These are phyloP conservation scores for Backusella macrospora DNA, from an alignment of 192 early-diverging fungal genomes.

Conservation along the genomic window DNA sequence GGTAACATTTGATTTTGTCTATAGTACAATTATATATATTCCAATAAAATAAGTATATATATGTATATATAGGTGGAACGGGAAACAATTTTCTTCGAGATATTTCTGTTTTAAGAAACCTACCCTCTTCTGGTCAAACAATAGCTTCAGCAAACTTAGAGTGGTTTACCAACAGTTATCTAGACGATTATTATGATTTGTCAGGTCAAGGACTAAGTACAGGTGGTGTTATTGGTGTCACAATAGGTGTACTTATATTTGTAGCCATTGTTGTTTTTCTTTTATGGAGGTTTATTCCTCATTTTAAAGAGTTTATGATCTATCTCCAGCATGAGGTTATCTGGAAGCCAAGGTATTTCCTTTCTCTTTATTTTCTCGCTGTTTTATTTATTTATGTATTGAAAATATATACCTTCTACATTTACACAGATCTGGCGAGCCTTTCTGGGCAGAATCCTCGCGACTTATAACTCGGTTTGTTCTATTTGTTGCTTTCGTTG, in stretches of 20 bases:
- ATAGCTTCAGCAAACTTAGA: not conserved
- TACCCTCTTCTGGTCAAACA: not conserved
- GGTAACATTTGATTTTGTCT: not conserved
- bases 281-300: not conserved
- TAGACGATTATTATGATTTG: not conserved
- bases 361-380: not conserved
- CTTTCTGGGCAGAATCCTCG: slow-evolving; percentile 22
- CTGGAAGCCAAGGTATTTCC: slow-evolving; percentile 4
- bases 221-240: not conserved
- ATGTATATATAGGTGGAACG: not conserved
- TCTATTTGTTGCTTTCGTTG: slow-evolving; percentile 3
- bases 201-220: not conserved
- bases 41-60: not conserved
- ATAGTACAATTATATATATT: not conserved
- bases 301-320: not conserved
- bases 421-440: slow-evolving; percentile 21
- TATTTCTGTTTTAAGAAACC: not conserved
- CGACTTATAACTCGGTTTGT: slow-evolving; percentile 14
- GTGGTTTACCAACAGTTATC: slow-evolving; percentile 8
- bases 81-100: not conserved
- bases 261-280: not conserved
- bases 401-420: not conserved
- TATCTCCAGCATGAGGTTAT: slow-evolving; percentile 15
- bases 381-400: not conserved
- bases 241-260: not conserved